These are phyloP conservation scores for Cylindrotheca closterium DNA, from an alignment of 108 stramenopile genomes.

Conservation along the genomic window DNA sequence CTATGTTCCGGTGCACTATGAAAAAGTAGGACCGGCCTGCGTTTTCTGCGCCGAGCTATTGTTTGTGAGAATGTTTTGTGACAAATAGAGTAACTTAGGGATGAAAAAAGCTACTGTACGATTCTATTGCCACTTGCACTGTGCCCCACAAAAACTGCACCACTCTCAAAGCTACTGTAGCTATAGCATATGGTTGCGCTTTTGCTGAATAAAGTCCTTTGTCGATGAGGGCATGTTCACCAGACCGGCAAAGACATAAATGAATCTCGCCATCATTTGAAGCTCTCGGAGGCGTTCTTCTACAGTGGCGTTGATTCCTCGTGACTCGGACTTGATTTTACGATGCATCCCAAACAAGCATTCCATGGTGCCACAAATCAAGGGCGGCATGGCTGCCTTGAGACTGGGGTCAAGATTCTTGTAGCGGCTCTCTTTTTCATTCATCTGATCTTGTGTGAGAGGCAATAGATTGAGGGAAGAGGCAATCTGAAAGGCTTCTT, in stretches of 20 bases:
- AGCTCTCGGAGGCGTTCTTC: slow-evolving; percentile 46
- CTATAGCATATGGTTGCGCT: slow-evolving; percentile 48
- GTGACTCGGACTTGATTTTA: slow-evolving; percentile 29
- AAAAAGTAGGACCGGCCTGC: not conserved
- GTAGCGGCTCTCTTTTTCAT: slow-evolving; percentile 32
- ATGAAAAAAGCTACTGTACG: too few relatives aligned
- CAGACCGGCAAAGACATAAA: slow-evolving; percentile 73
- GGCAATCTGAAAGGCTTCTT: slow-evolving; percentile 45
- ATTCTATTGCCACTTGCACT: too few relatives aligned
- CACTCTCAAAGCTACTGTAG: too few relatives aligned
- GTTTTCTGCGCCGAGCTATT: not conserved
- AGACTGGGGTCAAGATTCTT: slow-evolving; percentile 33
- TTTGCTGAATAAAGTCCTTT: slow-evolving; percentile 22
- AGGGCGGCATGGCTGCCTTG: slow-evolving; percentile 28
- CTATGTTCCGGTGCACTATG: slow-evolving; percentile 27
- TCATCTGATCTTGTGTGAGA: slow-evolving; percentile 28
- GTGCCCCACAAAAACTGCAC: too few relatives aligned
- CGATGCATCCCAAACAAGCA: slow-evolving; percentile 40
- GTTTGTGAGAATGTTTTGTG: not conserved
- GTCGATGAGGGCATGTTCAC: slow-evolving; percentile 31
- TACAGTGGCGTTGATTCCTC: slow-evolving; percentile 15
- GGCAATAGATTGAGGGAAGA: slow-evolving; percentile 39
- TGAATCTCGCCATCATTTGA: slow-evolving; percentile 49
- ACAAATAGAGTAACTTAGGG: too few relatives aligned
- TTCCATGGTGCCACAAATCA: slow-evolving; percentile 41